Conservation (phyloP, 306 rosid species). For the Datisca glomerata region DNA sequence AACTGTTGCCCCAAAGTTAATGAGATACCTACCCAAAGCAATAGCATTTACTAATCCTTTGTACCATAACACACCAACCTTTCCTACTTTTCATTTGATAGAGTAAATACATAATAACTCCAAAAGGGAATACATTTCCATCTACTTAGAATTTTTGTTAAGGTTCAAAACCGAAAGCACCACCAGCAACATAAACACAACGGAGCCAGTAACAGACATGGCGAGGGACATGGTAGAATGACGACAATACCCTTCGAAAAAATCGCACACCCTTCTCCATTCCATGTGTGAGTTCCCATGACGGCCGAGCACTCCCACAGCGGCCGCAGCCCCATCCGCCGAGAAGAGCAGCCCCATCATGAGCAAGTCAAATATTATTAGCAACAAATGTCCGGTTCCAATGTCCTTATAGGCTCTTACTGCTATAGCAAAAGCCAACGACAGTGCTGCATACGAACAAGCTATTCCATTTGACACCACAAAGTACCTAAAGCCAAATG, state of each 20-base stretch:
- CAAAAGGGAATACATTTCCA: too few species aligned
- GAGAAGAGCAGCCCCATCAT: constrained; percentile 33
- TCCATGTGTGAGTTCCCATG: constrained; percentile 45
- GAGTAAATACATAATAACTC: too few species aligned
- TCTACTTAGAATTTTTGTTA: constrained; percentile 13
- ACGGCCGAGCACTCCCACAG: constrained; percentile 34
- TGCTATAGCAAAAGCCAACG: constrained; percentile 15
- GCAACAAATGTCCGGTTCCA: constrained; percentile 2
- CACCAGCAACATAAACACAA: constrained; percentile 30
- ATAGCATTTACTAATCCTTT: too few species aligned
- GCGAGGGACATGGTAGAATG: constrained; percentile 34
- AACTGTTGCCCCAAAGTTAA: too few species aligned
- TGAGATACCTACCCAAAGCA: too few species aligned
- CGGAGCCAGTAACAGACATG: constrained; percentile 32
- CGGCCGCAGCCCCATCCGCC: constrained; percentile 47
- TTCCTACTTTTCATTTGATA: too few species aligned
- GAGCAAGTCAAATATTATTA: constrained; percentile 24
- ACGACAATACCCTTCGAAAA: constrained; percentile 34
- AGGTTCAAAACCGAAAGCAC: constrained; percentile 26
- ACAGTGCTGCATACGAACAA: constrained; percentile 36
- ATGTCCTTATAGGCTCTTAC: constrained; percentile 16
- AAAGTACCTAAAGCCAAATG: constrained; percentile 42
- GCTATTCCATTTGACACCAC: constrained; percentile 51
- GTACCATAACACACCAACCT: too few species aligned
- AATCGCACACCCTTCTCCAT: constrained; percentile 48